A percentile compares a stretch with the other conserved stretches of the same genome.
These are phyloP conservation scores for Pseudopithomyces chartarum DNA, from an alignment of 2,329 filamentous ascomycete species.

Conservation along the genomic window DNA sequence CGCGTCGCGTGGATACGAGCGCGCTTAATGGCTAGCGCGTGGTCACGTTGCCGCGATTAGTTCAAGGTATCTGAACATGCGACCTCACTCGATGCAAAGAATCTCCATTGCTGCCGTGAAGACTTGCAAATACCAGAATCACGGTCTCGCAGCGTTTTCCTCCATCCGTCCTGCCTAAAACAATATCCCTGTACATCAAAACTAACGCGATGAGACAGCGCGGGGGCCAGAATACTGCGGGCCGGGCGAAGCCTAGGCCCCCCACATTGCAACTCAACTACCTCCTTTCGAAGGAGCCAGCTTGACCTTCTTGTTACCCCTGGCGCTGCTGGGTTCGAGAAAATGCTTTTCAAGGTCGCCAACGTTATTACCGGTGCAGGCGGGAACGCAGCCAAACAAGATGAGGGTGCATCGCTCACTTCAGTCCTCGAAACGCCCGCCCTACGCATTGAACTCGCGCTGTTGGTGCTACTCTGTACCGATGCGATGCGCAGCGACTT, in stretches of 20 bases:
- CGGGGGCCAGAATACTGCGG: neutral
- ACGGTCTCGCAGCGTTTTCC: too few species aligned
- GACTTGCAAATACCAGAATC: too few species aligned
- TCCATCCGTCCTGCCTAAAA: too few species aligned
- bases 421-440: slow-evolving; percentile 48
- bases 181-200: too few species aligned
- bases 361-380: slow-evolving; percentile 27
- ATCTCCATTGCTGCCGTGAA: too few species aligned
- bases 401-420: slow-evolving; percentile 37
- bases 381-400: slow-evolving; percentile 18
- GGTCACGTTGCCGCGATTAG: too few species aligned
- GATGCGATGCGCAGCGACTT: slow-evolving; percentile 48
- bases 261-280: neutral
- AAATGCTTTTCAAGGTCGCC: slow-evolving; percentile 29
- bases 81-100: too few species aligned
- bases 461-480: slow-evolving; percentile 53
- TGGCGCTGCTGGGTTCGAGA: neutral
- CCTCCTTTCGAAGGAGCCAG: neutral
- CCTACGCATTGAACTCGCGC: slow-evolving; percentile 50
- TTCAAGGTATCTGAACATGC: too few species aligned
- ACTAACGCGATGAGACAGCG: too few species aligned
- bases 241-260: neutral
- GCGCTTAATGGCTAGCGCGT: too few species aligned
- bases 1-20: too few species aligned
- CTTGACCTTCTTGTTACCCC: neutral